Base-by-base conservation (phyloP, 1,284 basidiomycete species). In the Tilletia caries region DNA sequence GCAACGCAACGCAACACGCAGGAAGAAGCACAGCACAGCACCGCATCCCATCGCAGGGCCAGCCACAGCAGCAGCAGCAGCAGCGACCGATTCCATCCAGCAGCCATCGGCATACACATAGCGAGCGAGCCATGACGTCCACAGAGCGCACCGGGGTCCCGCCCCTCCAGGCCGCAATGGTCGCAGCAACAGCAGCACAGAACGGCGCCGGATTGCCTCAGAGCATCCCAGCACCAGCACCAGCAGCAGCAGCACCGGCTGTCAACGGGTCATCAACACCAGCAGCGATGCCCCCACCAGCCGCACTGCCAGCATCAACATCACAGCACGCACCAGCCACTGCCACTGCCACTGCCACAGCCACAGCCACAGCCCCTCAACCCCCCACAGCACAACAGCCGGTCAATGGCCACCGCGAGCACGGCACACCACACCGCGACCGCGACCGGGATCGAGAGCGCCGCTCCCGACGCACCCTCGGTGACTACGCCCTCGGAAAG, bases 401-500 rank as follows among this genome's bases (percentile, higher is more conserved):
- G 23, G 37, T 50, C 52, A 41, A 33, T 23, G 52, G n/a, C 34
- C 18, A 41, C 50, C 29, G 50, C 29, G 32, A 23, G 32, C 15
- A 44, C 23, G 6, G 18, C 66, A n/a, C 23, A 6, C 48, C 48
- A 20, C 48, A 62, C 29, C 58, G 58, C 58, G 65, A 66, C 23
- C 65, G 65, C 4, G 65, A 66, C 29, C 52, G 37, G 10, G 44
- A 65, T 13, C 34, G 27, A 15, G 58, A 58, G 67, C 54, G 67
- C 25, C 32, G 46, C 10, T 33, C 68, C 18, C 74, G 80, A 3
- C 68, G 79, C 71, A 77, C 76, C 58, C 82, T 98, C 15, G 95
- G 95, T 50, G 93, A 98, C 83, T 98, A 97, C 86, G 92, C 92
- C 72, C 88, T 98, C 73, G 92, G 92, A 79, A 98, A 98, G 88